Conservation (phyloP, 1,284 basidiomycete species). For the Fomitopsis pinicola region DNA sequence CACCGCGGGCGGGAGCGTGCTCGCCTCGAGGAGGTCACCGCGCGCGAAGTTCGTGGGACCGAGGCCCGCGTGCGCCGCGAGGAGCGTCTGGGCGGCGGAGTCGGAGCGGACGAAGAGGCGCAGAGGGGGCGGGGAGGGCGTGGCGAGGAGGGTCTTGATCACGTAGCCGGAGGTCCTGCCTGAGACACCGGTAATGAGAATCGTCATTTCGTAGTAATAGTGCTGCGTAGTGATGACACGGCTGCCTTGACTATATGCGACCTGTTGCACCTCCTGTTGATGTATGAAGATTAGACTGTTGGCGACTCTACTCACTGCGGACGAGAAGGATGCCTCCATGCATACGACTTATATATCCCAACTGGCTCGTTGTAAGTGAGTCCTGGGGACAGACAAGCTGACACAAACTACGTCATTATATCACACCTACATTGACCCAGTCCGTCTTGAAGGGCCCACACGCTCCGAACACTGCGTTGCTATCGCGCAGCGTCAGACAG, state of each 20-base stretch:
- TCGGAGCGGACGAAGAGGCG: constrained; percentile 26
- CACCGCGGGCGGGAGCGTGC: constrained; percentile 23
- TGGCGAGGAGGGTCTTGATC: constrained; percentile 22
- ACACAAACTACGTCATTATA: no score
- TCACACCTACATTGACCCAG: no score
- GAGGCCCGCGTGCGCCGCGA: constrained; percentile 13
- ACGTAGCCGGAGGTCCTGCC: constrained; percentile 29
- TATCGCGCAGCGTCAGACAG: no score
- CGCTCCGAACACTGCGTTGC: neutral
- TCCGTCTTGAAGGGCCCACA: no score
- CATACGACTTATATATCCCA: no score
- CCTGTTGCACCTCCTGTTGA: no score
- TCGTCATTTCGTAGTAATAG: constrained; percentile 14
- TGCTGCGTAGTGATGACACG: neutral
- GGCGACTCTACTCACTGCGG: no score
- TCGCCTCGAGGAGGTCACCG: constrained; percentile 27
- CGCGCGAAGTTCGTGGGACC: constrained; percentile 20
- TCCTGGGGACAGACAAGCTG: no score
- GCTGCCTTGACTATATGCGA: no score
- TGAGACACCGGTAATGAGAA: constrained; percentile 28
- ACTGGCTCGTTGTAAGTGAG: no score
- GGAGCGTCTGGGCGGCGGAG: constrained; percentile 14
- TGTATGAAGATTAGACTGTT: no score
- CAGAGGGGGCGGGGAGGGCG: constrained; percentile 13
- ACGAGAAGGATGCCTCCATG: no score